Evolutionary conservation across 371 early-diverging fungal species (phyloP).

Genomic region (Catenaria anguillulae): DNA sequence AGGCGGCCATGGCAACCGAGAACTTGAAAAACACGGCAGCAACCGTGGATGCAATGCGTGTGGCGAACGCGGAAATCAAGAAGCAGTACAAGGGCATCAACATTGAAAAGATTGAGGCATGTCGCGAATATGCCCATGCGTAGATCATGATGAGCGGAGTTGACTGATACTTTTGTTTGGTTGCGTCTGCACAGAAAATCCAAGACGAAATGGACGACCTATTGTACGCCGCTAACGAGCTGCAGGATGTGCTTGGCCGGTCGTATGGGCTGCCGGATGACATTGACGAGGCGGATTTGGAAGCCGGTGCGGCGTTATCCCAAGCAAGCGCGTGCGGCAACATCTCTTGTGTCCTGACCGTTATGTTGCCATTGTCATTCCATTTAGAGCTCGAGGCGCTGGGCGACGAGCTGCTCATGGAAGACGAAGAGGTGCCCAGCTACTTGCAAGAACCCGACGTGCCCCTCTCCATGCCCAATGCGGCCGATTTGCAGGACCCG

Average conservation of each 20-base stretch:
- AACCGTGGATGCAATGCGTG: conserved; percentile 88
- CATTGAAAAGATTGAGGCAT: conserved; percentile 80
- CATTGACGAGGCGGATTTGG: conserved; percentile 87
- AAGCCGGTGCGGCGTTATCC: conserved; percentile 59
- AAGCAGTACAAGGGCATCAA: conserved; percentile 84
- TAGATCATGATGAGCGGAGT: conserved; percentile 85
- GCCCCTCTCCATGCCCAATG: not conserved
- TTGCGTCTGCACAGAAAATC: conserved; percentile 53
- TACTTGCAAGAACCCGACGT: conserved; percentile 27
- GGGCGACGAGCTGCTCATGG: conserved; percentile 69
- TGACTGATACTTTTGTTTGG: conserved; percentile 72
- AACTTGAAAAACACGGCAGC: conserved; percentile 83
- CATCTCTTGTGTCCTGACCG: not conserved
- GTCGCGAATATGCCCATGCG: conserved; percentile 8
- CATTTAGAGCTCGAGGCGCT: conserved; percentile 74
- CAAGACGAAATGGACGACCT: conserved; percentile 96
- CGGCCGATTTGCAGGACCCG: conserved; percentile 1
- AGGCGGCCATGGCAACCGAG: conserved; percentile 82
- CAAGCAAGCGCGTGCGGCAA: conserved; percentile 29
- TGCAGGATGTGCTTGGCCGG: conserved; percentile 82
- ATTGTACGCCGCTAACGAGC: conserved; percentile 83
- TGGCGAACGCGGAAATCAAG: conserved; percentile 82
- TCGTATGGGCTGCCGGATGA: conserved; percentile 86
- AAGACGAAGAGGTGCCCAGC: conserved; percentile 56
- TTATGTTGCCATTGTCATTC: not conserved